Evolutionary conservation across 305 asterid species (phyloP).

Genomic region (Fraxinus nigra): DNA sequence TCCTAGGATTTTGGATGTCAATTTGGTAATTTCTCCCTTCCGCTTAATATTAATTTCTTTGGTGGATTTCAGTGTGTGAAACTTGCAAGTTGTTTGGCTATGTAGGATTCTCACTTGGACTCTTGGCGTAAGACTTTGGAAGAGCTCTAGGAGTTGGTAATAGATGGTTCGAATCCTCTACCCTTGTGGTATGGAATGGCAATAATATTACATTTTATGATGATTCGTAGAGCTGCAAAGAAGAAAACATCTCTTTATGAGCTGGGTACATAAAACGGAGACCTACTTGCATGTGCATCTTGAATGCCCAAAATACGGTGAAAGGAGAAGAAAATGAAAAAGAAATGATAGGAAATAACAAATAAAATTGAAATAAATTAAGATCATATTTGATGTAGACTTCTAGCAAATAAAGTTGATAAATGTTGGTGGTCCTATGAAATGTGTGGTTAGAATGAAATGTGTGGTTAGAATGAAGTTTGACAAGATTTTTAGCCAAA

Average conservation of each 20-base stretch:
- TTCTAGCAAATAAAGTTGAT: not conserved
- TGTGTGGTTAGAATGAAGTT: not conserved
- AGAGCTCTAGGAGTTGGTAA: not conserved
- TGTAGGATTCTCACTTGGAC: not conserved
- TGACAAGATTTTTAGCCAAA: not conserved
- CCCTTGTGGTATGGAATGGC: not conserved
- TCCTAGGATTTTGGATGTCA: not conserved
- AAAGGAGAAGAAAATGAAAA: not conserved
- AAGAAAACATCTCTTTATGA: not conserved
- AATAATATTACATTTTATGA: not conserved
- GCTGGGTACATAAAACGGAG: not conserved
- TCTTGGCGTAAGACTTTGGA: not conserved
- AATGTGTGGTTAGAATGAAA: not conserved
- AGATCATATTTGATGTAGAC: not conserved
- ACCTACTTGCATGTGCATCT: not conserved
- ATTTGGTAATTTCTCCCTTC: not conserved
- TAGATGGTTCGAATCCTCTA: not conserved
- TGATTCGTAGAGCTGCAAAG: not conserved
- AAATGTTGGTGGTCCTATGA: not conserved
- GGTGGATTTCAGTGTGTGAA: not conserved
- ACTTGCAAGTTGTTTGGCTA: not conserved
- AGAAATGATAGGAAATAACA: not conserved
- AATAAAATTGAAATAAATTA: not conserved
- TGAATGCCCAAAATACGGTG: not conserved
- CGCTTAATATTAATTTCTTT: not conserved